A percentile compares a stretch with the other conserved stretches of the same genome.
Conservation (phyloP, 306 rosid genomes). For the Trifolium subterraneum region DNA sequence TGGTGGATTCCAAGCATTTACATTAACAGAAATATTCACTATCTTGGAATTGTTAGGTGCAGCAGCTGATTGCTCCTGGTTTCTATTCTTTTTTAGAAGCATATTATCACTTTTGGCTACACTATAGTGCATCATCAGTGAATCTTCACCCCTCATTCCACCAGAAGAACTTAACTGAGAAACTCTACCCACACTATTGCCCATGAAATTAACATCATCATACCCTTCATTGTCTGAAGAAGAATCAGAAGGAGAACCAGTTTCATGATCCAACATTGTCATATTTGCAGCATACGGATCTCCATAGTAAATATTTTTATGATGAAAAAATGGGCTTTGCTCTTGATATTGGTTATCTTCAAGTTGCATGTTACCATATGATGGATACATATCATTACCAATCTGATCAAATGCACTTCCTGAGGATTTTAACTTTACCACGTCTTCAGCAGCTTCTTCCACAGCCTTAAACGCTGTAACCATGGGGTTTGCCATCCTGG, state of each 20-base stretch:
- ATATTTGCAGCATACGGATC: constrained; percentile 55
- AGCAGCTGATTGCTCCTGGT: constrained; percentile 54
- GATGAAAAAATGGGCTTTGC: constrained; percentile 48
- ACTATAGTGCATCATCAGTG: constrained; percentile 51
- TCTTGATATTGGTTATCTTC: constrained; percentile 57
- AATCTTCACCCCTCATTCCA: constrained; percentile 59
- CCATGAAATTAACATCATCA: constrained; percentile 57
- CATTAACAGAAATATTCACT: constrained; percentile 69
- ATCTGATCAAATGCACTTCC: constrained; percentile 86
- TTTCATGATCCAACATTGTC: constrained; percentile 57
- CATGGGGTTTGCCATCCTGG: constrained; percentile 68
- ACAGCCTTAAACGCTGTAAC: too few species aligned
- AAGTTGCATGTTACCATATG: constrained; percentile 47
- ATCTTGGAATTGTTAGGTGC: constrained; percentile 60
- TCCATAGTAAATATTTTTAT: constrained; percentile 44
- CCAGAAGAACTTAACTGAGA: constrained; percentile 59
- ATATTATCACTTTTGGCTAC: constrained; percentile 56
- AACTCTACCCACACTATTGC: constrained; percentile 51
- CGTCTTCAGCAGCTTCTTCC: too few species aligned
- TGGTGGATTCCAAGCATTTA: constrained; percentile 73
- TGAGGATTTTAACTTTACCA: constrained; percentile 70
- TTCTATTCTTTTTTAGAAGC: constrained; percentile 48
- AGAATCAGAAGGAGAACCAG: constrained; percentile 68
- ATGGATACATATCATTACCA: constrained; percentile 56
- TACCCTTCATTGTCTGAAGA: constrained; percentile 72